Conservation (phyloP, 495 filamentous ascomycete species). For the Aspergillus heteromorphus region DNA sequence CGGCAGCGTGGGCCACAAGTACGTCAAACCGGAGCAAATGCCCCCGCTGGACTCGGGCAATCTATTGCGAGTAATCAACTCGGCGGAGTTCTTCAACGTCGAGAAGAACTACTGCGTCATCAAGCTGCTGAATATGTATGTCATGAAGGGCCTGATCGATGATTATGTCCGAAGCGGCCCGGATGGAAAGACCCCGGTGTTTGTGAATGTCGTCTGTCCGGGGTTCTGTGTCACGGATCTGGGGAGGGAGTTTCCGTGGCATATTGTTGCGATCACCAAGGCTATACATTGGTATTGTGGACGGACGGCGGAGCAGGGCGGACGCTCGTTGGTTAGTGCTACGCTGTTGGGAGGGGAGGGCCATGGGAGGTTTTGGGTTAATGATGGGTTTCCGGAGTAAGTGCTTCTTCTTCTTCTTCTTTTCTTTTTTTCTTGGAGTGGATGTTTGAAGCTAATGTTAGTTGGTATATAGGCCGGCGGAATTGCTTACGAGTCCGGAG, state of each 20-base stretch:
- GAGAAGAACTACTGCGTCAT: slow-evolving; percentile 12
- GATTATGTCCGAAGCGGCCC: slow-evolving; percentile 1
- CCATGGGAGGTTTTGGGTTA: slow-evolving; percentile 18
- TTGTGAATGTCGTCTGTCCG: slow-evolving; percentile 15
- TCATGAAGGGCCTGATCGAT: slow-evolving; percentile 8
- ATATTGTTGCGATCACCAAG: slow-evolving; percentile 10
- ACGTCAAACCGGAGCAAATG: slow-evolving; percentile 1
- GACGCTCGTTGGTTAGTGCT: slow-evolving; percentile 20
- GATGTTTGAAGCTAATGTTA: not conserved
- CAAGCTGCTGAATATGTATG: slow-evolving; percentile 16
- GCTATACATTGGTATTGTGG: slow-evolving; percentile 10
- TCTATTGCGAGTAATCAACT: slow-evolving; percentile 3
- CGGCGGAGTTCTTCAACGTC: slow-evolving; percentile 3
- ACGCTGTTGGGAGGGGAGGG: slow-evolving; percentile 7
- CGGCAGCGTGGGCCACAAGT: slow-evolving; percentile 11
- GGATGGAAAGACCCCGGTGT: slow-evolving; percentile 1
- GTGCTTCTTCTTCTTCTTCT: not conserved
- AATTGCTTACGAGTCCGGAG: slow-evolving; percentile 7
- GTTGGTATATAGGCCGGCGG: slow-evolving; percentile 3
- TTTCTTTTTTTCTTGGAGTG: not conserved
- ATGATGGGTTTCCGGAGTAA: slow-evolving; percentile 15
- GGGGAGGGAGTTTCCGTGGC: slow-evolving; percentile 10
- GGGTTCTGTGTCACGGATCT: slow-evolving; percentile 18
- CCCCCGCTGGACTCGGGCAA: slow-evolving; percentile 9
- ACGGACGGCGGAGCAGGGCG: slow-evolving; percentile 18